Conservation (phyloP, 2,329 filamentous ascomycete species). For the Hypoxylon sp. region DNA sequence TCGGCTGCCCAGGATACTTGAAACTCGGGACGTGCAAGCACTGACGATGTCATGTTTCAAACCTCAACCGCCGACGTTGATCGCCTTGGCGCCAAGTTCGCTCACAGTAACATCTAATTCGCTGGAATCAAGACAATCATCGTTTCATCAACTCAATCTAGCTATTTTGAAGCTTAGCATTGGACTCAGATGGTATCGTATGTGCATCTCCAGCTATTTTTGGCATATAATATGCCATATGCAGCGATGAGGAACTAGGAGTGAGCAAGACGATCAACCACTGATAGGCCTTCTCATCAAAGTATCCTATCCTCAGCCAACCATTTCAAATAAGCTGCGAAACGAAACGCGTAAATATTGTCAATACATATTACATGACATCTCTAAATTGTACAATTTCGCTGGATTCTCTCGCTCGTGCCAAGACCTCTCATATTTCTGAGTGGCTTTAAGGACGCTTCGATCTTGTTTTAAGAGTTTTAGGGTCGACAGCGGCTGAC, state of each 20-base stretch:
- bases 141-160: constrained; percentile 28
- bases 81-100: constrained; percentile 42
- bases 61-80: constrained; percentile 28
- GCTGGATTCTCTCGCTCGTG: neutral
- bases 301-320: constrained; percentile 1
- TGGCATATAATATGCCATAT: constrained; percentile 22
- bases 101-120: constrained; percentile 16
- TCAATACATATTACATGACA: constrained; percentile 9
- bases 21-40: constrained; percentile 36
- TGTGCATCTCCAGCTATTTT: constrained; percentile 35
- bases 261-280: constrained; percentile 12
- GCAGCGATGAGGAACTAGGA: constrained; percentile 12
- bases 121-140: constrained; percentile 13
- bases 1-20: constrained; percentile 26
- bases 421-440: constrained; percentile 12
- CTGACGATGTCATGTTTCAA: constrained; percentile 38
- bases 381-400: constrained; percentile 7
- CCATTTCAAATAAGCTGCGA: constrained; percentile 19
- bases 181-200: constrained; percentile 4
- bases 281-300: constrained; percentile 7
- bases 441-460: neutral
- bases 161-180: constrained; percentile 19
- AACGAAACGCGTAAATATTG: constrained; percentile 14
- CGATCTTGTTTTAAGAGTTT: neutral
- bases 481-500: neutral